Evolutionary conservation across 179 eudicot species (phyloP).

Genomic region (Heliamphora pulchella): DNA sequence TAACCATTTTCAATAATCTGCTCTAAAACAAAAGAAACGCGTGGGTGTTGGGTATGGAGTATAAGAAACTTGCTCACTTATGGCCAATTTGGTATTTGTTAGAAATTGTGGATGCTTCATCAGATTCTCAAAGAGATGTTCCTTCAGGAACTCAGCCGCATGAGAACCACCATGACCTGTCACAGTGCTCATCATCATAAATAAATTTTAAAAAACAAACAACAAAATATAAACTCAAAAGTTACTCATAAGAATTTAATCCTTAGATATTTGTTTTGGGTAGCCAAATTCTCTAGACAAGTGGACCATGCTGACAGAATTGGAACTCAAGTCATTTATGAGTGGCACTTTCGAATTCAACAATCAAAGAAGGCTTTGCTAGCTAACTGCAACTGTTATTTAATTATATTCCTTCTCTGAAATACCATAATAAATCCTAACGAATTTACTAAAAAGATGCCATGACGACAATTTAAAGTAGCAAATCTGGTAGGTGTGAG

Average conservation of each 20-base stretch:
- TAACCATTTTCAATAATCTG: not conserved
- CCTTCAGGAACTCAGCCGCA: conserved; percentile 86
- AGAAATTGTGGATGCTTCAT: conserved; percentile 78
- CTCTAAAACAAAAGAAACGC: not conserved
- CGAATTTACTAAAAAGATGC: not conserved
- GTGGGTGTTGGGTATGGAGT: not conserved
- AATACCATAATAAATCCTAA: conserved; percentile 15
- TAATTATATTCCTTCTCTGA: not conserved
- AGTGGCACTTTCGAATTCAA: not conserved
- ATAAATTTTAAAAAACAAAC: not conserved
- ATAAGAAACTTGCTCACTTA: conserved; percentile 50
- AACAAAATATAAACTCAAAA: no score
- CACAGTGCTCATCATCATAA: conserved; percentile 7
- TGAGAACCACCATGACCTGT: conserved; percentile 99
- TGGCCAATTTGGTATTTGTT: conserved; percentile 66
- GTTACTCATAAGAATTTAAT: no score
- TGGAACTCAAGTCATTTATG: conserved; percentile 2
- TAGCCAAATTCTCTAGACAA: no score
- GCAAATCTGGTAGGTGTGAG: not conserved
- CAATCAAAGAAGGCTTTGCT: not conserved
- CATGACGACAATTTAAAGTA: not conserved
- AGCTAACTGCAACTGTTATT: not conserved
- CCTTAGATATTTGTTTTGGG: no score
- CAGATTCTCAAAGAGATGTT: conserved; percentile 82
- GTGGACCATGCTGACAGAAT: no score